A percentile compares a stretch with the other conserved stretches of the same genome.
Evolutionary conservation across 2,329 filamentous ascomycete species (phyloP).

Genomic region (Akanthomyces lecanii): DNA sequence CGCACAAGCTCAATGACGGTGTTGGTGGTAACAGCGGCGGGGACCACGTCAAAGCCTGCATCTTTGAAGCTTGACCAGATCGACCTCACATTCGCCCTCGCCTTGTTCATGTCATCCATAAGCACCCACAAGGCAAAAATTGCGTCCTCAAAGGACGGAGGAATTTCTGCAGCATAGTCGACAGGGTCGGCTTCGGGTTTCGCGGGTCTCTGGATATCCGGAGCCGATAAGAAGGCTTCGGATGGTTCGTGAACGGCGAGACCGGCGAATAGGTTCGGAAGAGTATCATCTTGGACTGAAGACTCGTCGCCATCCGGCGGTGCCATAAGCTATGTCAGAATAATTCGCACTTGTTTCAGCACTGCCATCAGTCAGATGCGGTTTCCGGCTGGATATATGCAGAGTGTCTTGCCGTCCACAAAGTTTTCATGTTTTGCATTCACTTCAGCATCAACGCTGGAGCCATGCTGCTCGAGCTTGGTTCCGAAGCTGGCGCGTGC

Average conservation of each 20-base stretch:
- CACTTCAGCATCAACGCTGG: neutral
- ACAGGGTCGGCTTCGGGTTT: slow-evolving; percentile 27
- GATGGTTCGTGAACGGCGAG: slow-evolving; percentile 7
- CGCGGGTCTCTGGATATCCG: slow-evolving; percentile 30
- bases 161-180: slow-evolving; percentile 18
- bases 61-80: slow-evolving; percentile 28
- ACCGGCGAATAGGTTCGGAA: neutral
- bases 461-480: slow-evolving; percentile 8
- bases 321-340: slow-evolving; percentile 18
- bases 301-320: neutral
- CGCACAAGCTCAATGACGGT: slow-evolving; percentile 26
- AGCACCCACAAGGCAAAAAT: neutral
- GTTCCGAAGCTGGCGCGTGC: slow-evolving; percentile 20
- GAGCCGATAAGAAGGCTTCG: slow-evolving; percentile 24
- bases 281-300: neutral
- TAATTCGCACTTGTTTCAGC: slow-evolving; percentile 19
- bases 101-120: neutral
- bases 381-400: no score
- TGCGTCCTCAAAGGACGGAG: neutral
- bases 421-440: slow-evolving; percentile 14
- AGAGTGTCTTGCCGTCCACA: neutral
- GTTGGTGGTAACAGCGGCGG: slow-evolving; percentile 30
- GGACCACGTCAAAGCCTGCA: slow-evolving; percentile 28
- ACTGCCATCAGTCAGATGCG: neutral
- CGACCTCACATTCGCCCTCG: neutral